Conservation (phyloP, 768 basidiomycete species). For the Boletus tylopilopsis region DNA sequence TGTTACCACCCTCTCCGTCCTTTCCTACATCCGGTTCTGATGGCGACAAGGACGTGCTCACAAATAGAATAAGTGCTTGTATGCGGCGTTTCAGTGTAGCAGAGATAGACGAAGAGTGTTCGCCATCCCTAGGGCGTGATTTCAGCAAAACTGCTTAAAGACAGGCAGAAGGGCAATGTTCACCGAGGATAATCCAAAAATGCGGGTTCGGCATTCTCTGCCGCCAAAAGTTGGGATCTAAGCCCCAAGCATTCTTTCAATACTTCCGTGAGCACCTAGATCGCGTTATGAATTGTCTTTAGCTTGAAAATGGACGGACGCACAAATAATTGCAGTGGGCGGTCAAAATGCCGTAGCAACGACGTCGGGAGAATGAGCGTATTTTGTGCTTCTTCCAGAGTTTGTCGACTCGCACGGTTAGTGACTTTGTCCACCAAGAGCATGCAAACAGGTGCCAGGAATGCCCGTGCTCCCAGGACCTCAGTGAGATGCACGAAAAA, state of each 20-base stretch:
- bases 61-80: conserved; percentile 64
- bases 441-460: conserved; percentile 79
- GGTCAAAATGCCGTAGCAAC: conserved; percentile 53
- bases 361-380: conserved; percentile 65
- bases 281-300: neutral
- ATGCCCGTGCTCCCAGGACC: conserved; percentile 74
- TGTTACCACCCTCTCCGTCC: conserved; percentile 21
- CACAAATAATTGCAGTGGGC: conserved; percentile 51
- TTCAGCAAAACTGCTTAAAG: neutral
- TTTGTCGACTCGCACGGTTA: conserved; percentile 64
- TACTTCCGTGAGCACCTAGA: conserved; percentile 59
- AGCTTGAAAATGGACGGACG: conserved; percentile 15
- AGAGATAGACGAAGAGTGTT: conserved; percentile 44
- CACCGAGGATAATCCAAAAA: conserved; percentile 61
- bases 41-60: conserved; percentile 48
- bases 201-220: conserved; percentile 35
- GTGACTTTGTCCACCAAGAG: conserved; percentile 77
- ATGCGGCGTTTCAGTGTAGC: conserved; percentile 55
- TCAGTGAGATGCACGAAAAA: conserved; percentile 89
- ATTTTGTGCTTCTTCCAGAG: conserved; percentile 51
- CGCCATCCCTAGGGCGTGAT: conserved; percentile 48
- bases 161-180: neutral
- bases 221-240: conserved; percentile 37
- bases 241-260: conserved; percentile 66
- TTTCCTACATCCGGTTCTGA: conserved; percentile 12